Evolutionary conservation across 805 yeast genomes (phyloP), one percentile per base, ranked within the genome.

Genomic region (Aciculoconidium aculeatum): DNA sequence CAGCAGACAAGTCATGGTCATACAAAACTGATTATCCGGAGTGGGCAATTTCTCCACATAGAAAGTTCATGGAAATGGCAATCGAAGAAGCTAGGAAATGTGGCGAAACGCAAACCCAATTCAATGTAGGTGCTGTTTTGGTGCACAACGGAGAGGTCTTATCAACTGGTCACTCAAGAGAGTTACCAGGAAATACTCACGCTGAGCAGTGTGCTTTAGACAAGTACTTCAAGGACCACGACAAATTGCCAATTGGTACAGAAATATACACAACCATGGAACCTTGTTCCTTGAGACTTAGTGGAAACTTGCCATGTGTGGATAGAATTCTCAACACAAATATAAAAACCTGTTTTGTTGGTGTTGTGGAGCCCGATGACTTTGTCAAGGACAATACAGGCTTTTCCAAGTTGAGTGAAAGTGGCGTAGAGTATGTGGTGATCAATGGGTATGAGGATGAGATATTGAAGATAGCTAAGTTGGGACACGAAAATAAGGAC

Each of bases 221-320:
- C 17, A 92, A 92, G 53, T 80, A 78, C 42, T 74, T 65, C 33
- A 42, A 48, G 5, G 43, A 55, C 21, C 51, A 56, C 1, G 62
- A 61, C 7, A 58, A 57, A 3, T 63, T 86, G 3, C 96, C 96
- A 1, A 49, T 44, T 6, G 95, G 95, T 0, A 75, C 92, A 0
- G 84, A 82, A 21, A 54, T 92, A 8, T 92, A 84, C 53, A 90
- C 97, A 0, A 86, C 96, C 0, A 92, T 92, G 97, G 98, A 92
- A 49, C 98, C 98, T 1, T 92, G 98, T 51, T 78, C 94, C 5
- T 71, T 73, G 33, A 67, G 98, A 31, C 61, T 90, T 18, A 86
- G 96, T 49, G 97, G 97, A 0, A 88, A 90, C 42, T 45, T 67
- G 29, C 95, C 98, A 0, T 92, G 98, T 55, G 77, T 76, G 3